Conservation (phyloP, 192 early-diverging fungal genomes). For the Backusella luteola region DNA sequence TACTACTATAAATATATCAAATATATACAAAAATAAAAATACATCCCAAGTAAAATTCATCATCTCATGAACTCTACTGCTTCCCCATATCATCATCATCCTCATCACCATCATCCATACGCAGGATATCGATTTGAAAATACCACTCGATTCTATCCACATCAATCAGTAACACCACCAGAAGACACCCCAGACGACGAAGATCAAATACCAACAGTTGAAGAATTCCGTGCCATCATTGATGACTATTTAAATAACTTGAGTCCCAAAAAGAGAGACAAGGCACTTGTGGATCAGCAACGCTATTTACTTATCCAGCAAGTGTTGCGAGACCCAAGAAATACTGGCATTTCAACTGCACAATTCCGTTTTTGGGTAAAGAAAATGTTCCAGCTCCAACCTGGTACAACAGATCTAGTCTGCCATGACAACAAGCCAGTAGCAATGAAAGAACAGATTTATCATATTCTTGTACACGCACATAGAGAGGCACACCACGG, state of each 20-base stretch:
- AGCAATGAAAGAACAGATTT: slow-evolving; percentile 50
- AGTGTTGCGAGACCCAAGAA: slow-evolving; percentile 50
- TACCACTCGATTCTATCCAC: slow-evolving; percentile 11
- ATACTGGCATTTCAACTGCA: slow-evolving; percentile 52
- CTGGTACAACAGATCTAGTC: slow-evolving; percentile 39
- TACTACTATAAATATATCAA: not conserved
- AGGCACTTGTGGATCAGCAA: slow-evolving; percentile 45
- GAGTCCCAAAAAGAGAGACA: slow-evolving; percentile 51
- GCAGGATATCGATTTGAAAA: slow-evolving; percentile 21
- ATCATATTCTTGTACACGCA: slow-evolving; percentile 49
- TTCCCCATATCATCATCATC: slow-evolving; percentile 7
- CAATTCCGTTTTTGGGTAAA: slow-evolving; percentile 60
- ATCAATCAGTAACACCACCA: not conserved
- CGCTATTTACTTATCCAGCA: slow-evolving; percentile 52
- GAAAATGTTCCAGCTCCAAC: slow-evolving; percentile 50
- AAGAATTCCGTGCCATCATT: slow-evolving; percentile 45
- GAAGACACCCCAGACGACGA: slow-evolving; percentile 23
- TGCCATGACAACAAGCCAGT: slow-evolving; percentile 55
- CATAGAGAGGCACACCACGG: slow-evolving; percentile 52
- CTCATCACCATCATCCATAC: slow-evolving; percentile 6
- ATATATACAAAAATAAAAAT: not conserved
- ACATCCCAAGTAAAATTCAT: not conserved
- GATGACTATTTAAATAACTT: slow-evolving; percentile 51
- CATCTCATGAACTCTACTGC: slow-evolving; percentile 14
- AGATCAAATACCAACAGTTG: slow-evolving; percentile 42